A percentile compares a stretch with the other conserved stretches of the same genome.
These are phyloP conservation scores for Papiliotrema flavescens DNA, from an alignment of 1,284 basidiomycete genomes.

Conservation along the genomic window DNA sequence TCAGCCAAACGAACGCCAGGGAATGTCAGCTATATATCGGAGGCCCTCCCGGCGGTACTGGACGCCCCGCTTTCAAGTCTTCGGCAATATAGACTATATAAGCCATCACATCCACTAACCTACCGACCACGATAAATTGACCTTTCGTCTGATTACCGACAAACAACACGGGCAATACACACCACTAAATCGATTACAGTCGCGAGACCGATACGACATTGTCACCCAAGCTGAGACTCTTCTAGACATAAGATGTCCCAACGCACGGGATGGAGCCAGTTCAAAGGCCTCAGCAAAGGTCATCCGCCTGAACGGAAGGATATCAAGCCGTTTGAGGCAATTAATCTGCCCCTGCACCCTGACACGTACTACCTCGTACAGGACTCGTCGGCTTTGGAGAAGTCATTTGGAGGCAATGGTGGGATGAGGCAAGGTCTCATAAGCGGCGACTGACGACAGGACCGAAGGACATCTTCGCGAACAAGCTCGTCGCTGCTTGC, in stretches of 20 bases:
- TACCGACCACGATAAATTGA: too few relatives aligned
- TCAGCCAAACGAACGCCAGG: too few relatives aligned
- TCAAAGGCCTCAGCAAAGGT: not conserved
- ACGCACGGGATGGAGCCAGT: too few relatives aligned
- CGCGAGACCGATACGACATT: not conserved
- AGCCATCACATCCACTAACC: too few relatives aligned
- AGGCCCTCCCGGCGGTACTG: too few relatives aligned
- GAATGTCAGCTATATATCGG: too few relatives aligned
- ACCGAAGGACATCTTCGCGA: slow-evolving; percentile 16
- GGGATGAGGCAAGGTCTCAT: not conserved
- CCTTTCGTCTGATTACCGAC: too few relatives aligned
- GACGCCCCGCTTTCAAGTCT: too few relatives aligned
- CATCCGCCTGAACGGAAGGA: not conserved
- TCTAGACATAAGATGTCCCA: too few relatives aligned
- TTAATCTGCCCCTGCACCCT: not conserved
- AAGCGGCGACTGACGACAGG: not conserved
- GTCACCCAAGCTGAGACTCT: not conserved
- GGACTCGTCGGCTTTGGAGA: not conserved
- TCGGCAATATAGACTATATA: too few relatives aligned
- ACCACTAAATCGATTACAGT: too few relatives aligned
- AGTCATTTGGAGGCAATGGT: not conserved
- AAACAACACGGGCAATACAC: too few relatives aligned
- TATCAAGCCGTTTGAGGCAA: not conserved
- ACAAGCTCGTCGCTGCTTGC: slow-evolving; percentile 13
- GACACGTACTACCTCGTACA: not conserved